Evolutionary conservation across 208 protist genomes (phyloP).

Genomic region (Acanthamoeba healyi): DNA sequence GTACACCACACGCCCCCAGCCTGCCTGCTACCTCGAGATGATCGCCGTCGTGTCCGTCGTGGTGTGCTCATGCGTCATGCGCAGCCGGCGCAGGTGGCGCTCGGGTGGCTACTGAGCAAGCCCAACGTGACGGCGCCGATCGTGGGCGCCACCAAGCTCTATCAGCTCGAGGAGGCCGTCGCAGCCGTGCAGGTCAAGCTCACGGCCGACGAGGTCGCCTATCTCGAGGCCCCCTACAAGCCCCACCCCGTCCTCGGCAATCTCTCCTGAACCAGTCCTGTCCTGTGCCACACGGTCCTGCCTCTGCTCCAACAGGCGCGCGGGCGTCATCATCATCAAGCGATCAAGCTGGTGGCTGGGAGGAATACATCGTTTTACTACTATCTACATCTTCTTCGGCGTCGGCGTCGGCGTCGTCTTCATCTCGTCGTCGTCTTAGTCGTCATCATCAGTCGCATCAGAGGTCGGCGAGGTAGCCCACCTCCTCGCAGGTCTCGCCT

Average conservation of each 20-base stretch:
- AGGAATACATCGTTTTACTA: too few species aligned
- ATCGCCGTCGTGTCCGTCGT: background rate
- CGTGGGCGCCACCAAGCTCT: conserved; percentile 68
- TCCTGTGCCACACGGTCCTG: too few species aligned
- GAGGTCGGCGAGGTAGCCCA: conserved; percentile 54
- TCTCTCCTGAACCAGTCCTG: background rate
- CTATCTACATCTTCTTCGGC: too few species aligned
- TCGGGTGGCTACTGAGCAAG: conserved; percentile 63
- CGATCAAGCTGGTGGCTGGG: too few species aligned
- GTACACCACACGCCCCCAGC: background rate
- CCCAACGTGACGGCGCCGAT: conserved; percentile 51
- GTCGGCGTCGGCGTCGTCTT: too few species aligned
- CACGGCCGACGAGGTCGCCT: conserved; percentile 41
- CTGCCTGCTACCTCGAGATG: too few species aligned
- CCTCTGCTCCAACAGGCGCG: too few species aligned
- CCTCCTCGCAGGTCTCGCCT: conserved; percentile 54
- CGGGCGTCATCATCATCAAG: too few species aligned
- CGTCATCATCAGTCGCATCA: background rate
- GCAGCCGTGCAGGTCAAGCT: conserved; percentile 54
- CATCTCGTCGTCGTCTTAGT: too few species aligned
- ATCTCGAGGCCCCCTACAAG: conserved; percentile 54
- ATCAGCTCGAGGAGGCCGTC: conserved; percentile 48
- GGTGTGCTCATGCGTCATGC: background rate
- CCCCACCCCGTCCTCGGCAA: conserved; percentile 63
- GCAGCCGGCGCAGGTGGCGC: conserved; percentile 35